These are phyloP conservation scores for Stentor coeruleus DNA, from an alignment of 73 alveolate species.

Conservation along the genomic window DNA sequence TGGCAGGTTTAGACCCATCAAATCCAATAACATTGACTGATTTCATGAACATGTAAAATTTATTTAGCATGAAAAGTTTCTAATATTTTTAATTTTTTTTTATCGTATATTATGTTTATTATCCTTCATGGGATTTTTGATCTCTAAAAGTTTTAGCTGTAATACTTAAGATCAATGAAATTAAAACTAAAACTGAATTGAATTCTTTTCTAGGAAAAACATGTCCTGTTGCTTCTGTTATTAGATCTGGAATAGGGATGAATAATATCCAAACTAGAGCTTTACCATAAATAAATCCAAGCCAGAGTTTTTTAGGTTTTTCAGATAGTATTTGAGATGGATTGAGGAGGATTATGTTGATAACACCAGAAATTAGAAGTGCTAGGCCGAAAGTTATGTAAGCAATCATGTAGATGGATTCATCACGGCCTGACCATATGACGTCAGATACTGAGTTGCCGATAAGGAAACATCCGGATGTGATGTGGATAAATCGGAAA, in stretches of 20 bases:
- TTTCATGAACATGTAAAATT: too few relatives aligned
- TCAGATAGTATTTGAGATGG: not conserved
- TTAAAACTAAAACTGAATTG: not conserved
- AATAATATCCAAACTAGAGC: not conserved
- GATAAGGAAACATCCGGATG: constrained; percentile 4
- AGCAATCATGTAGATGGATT: not conserved
- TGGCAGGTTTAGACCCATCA: not conserved
- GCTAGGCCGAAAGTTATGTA: not conserved
- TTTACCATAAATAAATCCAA: not conserved
- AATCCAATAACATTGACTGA: not conserved
- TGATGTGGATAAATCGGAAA: not conserved
- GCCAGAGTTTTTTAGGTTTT: not conserved
- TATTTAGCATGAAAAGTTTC: too few relatives aligned
- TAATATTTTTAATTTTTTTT: too few relatives aligned
- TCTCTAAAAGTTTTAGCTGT: not conserved
- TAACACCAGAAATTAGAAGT: not conserved
- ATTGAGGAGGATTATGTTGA: not conserved
- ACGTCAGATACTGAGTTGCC: constrained; percentile 2
- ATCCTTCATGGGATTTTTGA: too few relatives aligned
- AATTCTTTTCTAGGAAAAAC: not conserved
- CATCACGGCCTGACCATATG: not conserved
- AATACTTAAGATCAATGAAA: not conserved
- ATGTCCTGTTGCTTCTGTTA: constrained; percentile 7
- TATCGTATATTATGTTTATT: too few relatives aligned
- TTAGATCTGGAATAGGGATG: constrained; percentile 9